Percentiles rank a stretch among this genome's conserved stretches.
phyloP scores from a whole-genome alignment of 768 basidiomycete species.

The Serendipita sp. region DNA sequence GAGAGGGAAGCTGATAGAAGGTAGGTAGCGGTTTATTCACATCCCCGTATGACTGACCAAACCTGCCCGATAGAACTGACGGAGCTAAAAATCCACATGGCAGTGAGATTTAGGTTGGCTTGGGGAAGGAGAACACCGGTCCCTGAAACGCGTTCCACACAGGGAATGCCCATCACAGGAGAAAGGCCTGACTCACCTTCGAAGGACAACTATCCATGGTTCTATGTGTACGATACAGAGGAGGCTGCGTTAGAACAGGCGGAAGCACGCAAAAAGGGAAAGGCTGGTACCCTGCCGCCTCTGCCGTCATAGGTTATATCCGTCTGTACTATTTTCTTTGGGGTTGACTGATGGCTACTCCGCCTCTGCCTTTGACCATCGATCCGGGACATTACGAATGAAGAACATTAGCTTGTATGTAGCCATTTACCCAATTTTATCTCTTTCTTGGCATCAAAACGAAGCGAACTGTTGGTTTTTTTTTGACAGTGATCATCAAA shows the following conservation, averaged over 20 bases:
- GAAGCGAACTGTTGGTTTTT: no score
- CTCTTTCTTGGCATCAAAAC: no score
- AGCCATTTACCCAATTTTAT: no score
- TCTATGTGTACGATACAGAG: not conserved
- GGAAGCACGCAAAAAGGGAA: not conserved
- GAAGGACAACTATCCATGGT: not conserved
- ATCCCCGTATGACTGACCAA: no score
- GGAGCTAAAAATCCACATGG: not conserved
- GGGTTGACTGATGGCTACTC: no score
- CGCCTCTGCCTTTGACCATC: no score
- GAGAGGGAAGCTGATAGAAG: not conserved
- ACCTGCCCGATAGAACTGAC: not conserved
- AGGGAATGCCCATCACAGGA: not conserved
- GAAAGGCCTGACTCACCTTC: no score
- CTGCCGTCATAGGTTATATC: no score
- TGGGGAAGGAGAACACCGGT: not conserved
- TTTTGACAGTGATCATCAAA: no score
- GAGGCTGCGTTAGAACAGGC: not conserved
- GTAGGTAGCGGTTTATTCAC: not conserved
- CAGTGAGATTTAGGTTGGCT: not conserved
- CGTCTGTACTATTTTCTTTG: no score
- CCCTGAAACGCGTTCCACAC: not conserved
- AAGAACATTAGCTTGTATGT: no score
- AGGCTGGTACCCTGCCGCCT: not conserved
- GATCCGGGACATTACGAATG: no score